Evolutionary conservation across 306 rosid species (phyloP).

Genomic region (Purshia tridentata): DNA sequence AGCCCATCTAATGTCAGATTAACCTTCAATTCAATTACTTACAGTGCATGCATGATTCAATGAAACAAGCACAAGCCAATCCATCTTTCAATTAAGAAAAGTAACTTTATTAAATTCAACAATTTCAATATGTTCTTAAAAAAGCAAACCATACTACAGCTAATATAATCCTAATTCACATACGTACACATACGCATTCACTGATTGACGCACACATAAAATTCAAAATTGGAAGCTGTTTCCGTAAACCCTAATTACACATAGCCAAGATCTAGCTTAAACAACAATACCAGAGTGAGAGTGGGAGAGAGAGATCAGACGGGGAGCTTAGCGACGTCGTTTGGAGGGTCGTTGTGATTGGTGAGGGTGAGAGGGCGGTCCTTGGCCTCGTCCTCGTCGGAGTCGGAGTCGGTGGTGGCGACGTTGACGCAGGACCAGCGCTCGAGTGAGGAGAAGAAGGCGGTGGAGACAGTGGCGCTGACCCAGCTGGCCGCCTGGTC

Average conservation of each 20-base stretch:
- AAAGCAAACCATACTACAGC: neutral
- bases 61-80: neutral
- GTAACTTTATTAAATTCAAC: neutral
- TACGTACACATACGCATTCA: neutral
- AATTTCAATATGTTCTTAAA: neutral
- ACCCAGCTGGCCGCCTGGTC: slow-evolving; percentile 67
- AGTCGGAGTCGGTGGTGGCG: slow-evolving; percentile 58
- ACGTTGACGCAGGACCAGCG: slow-evolving; percentile 83
- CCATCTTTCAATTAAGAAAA: neutral
- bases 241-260: neutral
- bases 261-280: neutral
- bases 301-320: slow-evolving; percentile 40
- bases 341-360: neutral
- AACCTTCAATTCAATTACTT: neutral
- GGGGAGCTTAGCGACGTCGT: slow-evolving; percentile 32
- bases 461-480: slow-evolving; percentile 67
- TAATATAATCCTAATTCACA: slow-evolving; percentile 16
- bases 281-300: slow-evolving; percentile 10
- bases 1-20: neutral
- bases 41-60: neutral
- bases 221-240: neutral
- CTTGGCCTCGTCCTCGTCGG: slow-evolving; percentile 32
- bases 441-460: slow-evolving; percentile 78
- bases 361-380: slow-evolving; percentile 22
- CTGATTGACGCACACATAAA: neutral